Percentiles rank a stretch among this genome's conserved stretches.
Conservation (phyloP, 1,139 yeast species). For the Magnusiomyces magnusii region DNA sequence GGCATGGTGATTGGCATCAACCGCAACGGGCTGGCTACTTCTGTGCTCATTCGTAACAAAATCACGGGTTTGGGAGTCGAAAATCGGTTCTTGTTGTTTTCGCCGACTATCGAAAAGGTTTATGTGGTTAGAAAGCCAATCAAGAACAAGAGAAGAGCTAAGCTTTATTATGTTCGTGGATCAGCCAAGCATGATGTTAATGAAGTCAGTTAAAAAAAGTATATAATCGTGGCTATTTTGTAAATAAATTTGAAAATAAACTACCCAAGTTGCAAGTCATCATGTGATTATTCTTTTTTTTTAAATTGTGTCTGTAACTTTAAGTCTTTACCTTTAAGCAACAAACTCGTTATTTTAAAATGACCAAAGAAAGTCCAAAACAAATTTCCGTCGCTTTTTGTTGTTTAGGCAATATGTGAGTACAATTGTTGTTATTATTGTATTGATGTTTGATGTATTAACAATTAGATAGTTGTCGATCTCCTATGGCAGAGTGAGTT, state of each 20-base stretch:
- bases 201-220: slow-evolving; percentile 35
- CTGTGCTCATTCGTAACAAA: slow-evolving; percentile 70
- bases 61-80: slow-evolving; percentile 75
- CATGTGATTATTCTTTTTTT: too few relatives aligned
- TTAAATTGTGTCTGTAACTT: too few relatives aligned
- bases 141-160: slow-evolving; percentile 63
- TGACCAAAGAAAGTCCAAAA: background rate
- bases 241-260: too few relatives aligned
- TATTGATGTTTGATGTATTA: background rate
- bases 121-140: slow-evolving; percentile 70
- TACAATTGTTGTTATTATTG: background rate
- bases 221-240: too few relatives aligned
- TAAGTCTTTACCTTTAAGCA: too few relatives aligned
- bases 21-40: slow-evolving; percentile 61
- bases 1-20: slow-evolving; percentile 76
- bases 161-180: slow-evolving; percentile 82
- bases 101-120: slow-evolving; percentile 65
- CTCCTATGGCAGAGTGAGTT: slow-evolving; percentile 86
- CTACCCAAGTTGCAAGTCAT: too few relatives aligned
- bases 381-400: slow-evolving; percentile 1
- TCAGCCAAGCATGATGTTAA: slow-evolving; percentile 70
- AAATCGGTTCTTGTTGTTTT: slow-evolving; percentile 66
- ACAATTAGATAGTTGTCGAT: slow-evolving; percentile 55
- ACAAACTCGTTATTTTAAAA: background rate
- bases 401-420: slow-evolving; percentile 4